Conservation (phyloP, 176 grass and related monocot species). For the Rhynchospora breviuscula region DNA sequence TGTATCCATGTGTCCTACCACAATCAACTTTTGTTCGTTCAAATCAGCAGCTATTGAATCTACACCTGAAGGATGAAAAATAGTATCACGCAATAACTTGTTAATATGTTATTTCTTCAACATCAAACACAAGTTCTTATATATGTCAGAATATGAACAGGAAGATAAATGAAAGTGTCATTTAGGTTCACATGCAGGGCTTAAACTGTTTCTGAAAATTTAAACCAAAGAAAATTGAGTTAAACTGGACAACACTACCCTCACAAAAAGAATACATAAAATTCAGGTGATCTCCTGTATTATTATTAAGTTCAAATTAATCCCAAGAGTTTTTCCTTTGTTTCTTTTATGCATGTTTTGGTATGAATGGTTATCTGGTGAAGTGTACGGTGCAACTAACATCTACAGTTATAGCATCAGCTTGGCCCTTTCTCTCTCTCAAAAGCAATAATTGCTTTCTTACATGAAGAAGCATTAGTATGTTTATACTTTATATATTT, state of each 20-base stretch:
- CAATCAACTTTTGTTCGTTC: constrained; percentile 68
- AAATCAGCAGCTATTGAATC: constrained; percentile 66
- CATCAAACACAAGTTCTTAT: background rate
- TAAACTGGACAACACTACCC: background rate
- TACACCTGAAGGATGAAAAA: constrained; percentile 41
- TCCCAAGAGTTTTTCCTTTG: background rate
- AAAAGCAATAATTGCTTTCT: background rate
- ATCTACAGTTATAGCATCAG: background rate
- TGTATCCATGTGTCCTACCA: constrained; percentile 78
- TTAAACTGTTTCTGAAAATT: background rate
- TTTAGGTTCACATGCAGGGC: background rate
- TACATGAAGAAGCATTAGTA: background rate
- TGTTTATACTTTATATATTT: background rate
- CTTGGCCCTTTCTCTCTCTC: background rate
- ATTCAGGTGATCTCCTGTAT: background rate
- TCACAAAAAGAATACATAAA: background rate
- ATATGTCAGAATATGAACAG: background rate
- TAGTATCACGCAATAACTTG: background rate
- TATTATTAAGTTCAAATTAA: background rate
- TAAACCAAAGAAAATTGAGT: background rate
- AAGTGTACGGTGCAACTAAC: background rate
- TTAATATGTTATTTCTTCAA: background rate
- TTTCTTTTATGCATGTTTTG: background rate
- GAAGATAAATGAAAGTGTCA: background rate
- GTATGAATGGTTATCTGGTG: background rate